A percentile compares a stretch with the other conserved stretches of the same genome.
These are phyloP conservation scores for Podosphaera aphanis DNA, from an alignment of 2,329 filamentous ascomycete genomes.

Conservation along the genomic window DNA sequence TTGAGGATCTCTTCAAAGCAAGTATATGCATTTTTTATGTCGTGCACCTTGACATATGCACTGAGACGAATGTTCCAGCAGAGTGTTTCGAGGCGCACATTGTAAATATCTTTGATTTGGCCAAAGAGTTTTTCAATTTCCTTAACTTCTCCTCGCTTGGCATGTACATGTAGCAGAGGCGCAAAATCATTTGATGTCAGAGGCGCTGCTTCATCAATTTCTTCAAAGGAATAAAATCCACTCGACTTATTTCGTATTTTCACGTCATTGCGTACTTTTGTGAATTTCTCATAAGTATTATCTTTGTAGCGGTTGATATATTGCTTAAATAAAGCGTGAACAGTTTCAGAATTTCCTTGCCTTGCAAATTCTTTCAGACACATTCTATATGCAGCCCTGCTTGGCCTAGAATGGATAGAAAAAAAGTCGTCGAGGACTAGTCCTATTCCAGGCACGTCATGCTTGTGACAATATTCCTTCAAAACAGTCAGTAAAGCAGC, in stretches of 20 bases:
- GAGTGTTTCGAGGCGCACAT: conserved; percentile 29
- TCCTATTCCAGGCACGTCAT: conserved; percentile 17
- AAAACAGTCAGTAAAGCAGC: conserved; percentile 13
- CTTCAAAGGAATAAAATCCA: conserved; percentile 2
- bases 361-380: conserved; percentile 21
- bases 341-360: conserved; percentile 22
- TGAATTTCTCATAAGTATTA: background rate
- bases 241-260: background rate
- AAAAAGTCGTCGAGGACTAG: conserved; percentile 18
- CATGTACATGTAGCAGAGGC: conserved; percentile 49
- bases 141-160: conserved; percentile 38
- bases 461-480: conserved; percentile 12
- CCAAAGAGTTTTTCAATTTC: conserved; percentile 37
- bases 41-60: conserved; percentile 39
- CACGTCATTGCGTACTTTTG: background rate
- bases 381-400: conserved; percentile 12
- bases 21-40: conserved; percentile 40
- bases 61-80: conserved; percentile 62
- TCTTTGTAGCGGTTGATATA: conserved; percentile 8
- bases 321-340: conserved; percentile 22
- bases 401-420: conserved; percentile 12
- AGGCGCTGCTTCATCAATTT: background rate
- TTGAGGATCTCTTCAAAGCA: conserved; percentile 36
- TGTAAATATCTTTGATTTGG: conserved; percentile 31
- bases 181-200: conserved; percentile 16